Conservation (phyloP, 306 rosid genomes). For the Senna siamea region DNA sequence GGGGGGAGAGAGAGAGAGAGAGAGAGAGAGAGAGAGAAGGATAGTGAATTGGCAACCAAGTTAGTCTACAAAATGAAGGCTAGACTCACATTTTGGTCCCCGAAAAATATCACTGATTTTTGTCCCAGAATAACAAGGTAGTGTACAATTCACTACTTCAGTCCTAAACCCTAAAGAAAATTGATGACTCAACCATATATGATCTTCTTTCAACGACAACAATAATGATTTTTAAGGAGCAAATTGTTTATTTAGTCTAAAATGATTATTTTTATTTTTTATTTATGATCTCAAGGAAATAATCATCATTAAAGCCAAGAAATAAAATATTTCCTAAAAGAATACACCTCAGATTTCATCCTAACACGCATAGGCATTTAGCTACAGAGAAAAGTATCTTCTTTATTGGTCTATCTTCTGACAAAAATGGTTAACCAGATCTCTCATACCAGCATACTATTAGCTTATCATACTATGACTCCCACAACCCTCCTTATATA, state of each 20-base stretch:
- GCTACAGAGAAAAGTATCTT: neutral
- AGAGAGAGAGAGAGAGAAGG: slow-evolving; percentile 22
- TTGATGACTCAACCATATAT: neutral
- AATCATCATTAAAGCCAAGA: neutral
- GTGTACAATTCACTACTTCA: neutral
- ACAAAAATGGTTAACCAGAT: slow-evolving; percentile 2
- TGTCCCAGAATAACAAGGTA: neutral
- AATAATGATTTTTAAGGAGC: neutral
- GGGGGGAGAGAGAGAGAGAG: neutral
- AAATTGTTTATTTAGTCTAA: neutral
- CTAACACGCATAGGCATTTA: neutral
- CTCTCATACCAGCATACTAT: slow-evolving; percentile 19
- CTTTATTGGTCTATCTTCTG: neutral
- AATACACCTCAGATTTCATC: neutral
- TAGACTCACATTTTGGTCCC: neutral
- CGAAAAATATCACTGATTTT: neutral
- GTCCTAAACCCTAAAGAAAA: neutral
- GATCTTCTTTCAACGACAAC: neutral
- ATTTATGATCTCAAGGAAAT: neutral
- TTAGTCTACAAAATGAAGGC: slow-evolving; percentile 18
- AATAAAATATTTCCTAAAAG: neutral
- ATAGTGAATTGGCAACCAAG: slow-evolving; percentile 12
- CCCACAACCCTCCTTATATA: slow-evolving; percentile 19
- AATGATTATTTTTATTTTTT: neutral
- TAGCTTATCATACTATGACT: slow-evolving; percentile 10